phyloP scores from a whole-genome alignment of 2,329 filamentous ascomycete genomes.

The Ophiocordyceps camponoti-leonardi region DNA sequence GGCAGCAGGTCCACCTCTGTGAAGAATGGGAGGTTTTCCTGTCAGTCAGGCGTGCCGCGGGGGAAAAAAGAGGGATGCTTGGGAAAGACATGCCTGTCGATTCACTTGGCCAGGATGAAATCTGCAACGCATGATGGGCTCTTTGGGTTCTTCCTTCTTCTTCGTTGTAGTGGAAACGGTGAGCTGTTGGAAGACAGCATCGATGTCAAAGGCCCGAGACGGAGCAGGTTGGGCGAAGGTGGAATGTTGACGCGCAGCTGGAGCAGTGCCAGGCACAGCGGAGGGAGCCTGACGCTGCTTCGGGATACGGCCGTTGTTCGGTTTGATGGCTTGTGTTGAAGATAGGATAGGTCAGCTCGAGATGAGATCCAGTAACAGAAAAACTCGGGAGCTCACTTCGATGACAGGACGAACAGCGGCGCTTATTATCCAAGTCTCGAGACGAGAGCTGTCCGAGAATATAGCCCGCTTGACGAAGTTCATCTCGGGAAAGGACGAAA shows the following conservation, averaged over 20 bases:
- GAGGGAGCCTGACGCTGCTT: neutral
- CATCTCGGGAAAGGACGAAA: slow-evolving; percentile 5
- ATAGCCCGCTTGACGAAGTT: slow-evolving; percentile 11
- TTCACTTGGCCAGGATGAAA: slow-evolving; percentile 12
- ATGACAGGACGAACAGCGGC: slow-evolving; percentile 11
- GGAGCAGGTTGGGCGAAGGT: neutral
- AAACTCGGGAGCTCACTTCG: slow-evolving; percentile 5
- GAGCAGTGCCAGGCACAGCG: neutral
- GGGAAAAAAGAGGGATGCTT: neutral
- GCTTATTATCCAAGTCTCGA: slow-evolving; percentile 13
- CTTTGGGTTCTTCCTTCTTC: neutral
- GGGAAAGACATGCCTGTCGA: slow-evolving; percentile 5
- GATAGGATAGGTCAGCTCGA: neutral
- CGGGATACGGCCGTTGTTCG: neutral
- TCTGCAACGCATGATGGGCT: slow-evolving; percentile 7
- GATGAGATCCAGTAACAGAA: neutral
- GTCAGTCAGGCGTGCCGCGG: neutral
- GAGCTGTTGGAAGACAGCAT: neutral
- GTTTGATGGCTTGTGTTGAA: neutral
- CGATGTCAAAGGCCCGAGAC: neutral
- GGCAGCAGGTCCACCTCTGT: slow-evolving; percentile 16
- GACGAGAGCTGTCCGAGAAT: slow-evolving; percentile 9
- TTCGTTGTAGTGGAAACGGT: neutral
- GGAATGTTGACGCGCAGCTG: neutral
- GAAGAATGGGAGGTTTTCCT: neutral